Base-by-base conservation (phyloP, 2,329 filamentous ascomycete genomes). In the Pyrenochaeta sp. region DNA sequence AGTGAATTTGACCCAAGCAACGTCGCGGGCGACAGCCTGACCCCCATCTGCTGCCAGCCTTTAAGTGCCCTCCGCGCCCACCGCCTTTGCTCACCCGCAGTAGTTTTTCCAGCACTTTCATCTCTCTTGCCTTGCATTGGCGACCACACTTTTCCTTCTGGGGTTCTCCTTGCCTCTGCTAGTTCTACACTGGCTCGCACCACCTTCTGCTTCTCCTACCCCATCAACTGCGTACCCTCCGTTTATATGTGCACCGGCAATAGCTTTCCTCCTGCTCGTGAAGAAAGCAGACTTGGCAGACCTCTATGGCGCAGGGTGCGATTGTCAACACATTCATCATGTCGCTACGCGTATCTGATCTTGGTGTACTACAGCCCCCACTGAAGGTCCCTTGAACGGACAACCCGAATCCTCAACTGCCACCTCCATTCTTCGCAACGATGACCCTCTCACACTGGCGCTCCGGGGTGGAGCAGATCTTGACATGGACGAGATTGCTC, bases 271-370 rank as follows among this genome's bases (percentile, higher is more conserved):
- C 49, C 46, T 54, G 51, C 48, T 53, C 40, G 55, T 20, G 49
- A 46, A 50, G 27, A 52, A 46, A 43, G 49, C 37, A 55, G 55
- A 46, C 45, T 63, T 43, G 40, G 49, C 43, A 60, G 54, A 41
- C 61, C 54, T n/a, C 50, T 58, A 53, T 67, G 64, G 64, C 56
- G 46, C 48, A 58, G 63, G 45, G 64, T 67, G 57, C 35, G 51
- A 30, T n/a, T 17, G 14, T 33, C n/a, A 20, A 10, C 1, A 4
- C 7, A 29, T 5, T 23, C 10, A 11, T 18, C 27, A 20, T 23
- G 12, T 32, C 17, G 15, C 40, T 15, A 39, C 37, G 40, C 20
- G 31, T 6, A 51, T 43, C 54, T 56, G 47, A 58, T 50, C 17
- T 49, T 7, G 31, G 37, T 36, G 17, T 49, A 10, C 9, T 54